A percentile compares a stretch with the other conserved stretches of the same genome.
phyloP scores from a whole-genome alignment of 495 filamentous ascomycete genomes.

The Articulospora tetracladia region DNA sequence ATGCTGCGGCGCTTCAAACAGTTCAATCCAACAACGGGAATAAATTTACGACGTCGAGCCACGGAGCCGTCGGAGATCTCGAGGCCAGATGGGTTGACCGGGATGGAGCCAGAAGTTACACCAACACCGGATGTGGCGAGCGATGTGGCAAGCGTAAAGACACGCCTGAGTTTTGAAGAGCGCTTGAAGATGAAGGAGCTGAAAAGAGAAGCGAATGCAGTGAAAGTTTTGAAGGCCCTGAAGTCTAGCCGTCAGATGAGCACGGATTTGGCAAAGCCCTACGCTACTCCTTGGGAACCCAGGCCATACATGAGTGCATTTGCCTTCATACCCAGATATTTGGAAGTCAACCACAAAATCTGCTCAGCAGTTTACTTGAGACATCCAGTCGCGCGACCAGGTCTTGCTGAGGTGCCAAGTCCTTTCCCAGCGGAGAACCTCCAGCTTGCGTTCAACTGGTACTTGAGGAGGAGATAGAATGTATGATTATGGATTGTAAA shows the following conservation, averaged over 20 bases:
- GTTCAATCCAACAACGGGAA: no score
- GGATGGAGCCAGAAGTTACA: no score
- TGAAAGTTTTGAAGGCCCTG: no score
- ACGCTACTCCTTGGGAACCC: slow-evolving; percentile 88
- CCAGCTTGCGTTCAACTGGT: slow-evolving; percentile 90
- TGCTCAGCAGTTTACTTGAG: slow-evolving; percentile 93
- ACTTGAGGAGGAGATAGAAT: slow-evolving; percentile 61
- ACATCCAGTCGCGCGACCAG: slow-evolving; percentile 89
- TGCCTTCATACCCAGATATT: slow-evolving; percentile 89
- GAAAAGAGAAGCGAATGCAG: background rate
- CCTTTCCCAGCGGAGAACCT: slow-evolving; percentile 63
- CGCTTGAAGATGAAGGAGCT: no score
- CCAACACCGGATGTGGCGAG: no score
- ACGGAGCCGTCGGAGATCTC: no score
- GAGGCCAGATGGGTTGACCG: no score
- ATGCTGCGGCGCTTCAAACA: no score
- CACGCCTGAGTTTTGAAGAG: no score
- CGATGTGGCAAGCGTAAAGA: no score
- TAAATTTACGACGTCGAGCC: no score
- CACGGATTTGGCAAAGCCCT: slow-evolving; percentile 58
- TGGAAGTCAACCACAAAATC: slow-evolving; percentile 95
- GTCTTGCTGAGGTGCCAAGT: slow-evolving; percentile 84
- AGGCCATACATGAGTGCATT: slow-evolving; percentile 84
- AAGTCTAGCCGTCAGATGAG: no score
- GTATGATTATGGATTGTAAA: slow-evolving; percentile 14